Conservation (phyloP, 2,329 filamentous ascomycete species). For the Trematosphaeria pertusa region DNA sequence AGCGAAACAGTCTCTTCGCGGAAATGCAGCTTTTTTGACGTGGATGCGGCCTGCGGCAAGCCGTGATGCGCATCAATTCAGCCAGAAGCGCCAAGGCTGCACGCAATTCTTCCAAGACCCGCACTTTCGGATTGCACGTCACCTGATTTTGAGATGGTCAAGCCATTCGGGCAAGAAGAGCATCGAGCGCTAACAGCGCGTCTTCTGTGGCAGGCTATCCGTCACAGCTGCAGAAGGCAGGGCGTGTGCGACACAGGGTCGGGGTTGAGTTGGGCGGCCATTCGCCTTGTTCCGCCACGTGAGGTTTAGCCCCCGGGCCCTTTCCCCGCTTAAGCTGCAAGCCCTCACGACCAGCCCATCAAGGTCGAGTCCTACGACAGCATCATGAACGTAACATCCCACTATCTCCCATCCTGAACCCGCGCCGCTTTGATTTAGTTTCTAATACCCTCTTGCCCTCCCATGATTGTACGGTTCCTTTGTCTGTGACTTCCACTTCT, state of each 20-base stretch:
- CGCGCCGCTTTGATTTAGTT: slow-evolving; percentile 6
- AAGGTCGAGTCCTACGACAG: slow-evolving; percentile 18
- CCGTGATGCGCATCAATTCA: slow-evolving; percentile 8
- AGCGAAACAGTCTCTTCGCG: slow-evolving; percentile 3
- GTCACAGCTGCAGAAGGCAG: background rate
- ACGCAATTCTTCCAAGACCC: slow-evolving; percentile 7
- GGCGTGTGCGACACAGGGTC: background rate
- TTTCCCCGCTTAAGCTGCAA: slow-evolving; percentile 35
- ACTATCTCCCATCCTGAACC: slow-evolving; percentile 17
- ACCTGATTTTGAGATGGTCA: slow-evolving; percentile 9
- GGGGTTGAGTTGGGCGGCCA: slow-evolving; percentile 4
- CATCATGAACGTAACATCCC: slow-evolving; percentile 23
- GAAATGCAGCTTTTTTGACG: slow-evolving; percentile 10
- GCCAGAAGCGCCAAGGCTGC: slow-evolving; percentile 14
- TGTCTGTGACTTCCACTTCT: slow-evolving; percentile 39
- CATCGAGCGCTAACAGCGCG: background rate
- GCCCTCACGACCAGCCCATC: slow-evolving; percentile 29
- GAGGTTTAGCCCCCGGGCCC: slow-evolving; percentile 28
- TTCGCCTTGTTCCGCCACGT: slow-evolving; percentile 23
- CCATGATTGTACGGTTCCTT: slow-evolving; percentile 19
- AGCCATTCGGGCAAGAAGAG: too few relatives aligned
- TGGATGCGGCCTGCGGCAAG: slow-evolving; percentile 2
- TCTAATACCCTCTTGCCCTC: slow-evolving; percentile 10
- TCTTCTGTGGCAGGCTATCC: background rate
- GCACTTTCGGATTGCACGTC: too few relatives aligned